Conservation (phyloP, 345 rosid species). For the Euphorbia pulcherrima region DNA sequence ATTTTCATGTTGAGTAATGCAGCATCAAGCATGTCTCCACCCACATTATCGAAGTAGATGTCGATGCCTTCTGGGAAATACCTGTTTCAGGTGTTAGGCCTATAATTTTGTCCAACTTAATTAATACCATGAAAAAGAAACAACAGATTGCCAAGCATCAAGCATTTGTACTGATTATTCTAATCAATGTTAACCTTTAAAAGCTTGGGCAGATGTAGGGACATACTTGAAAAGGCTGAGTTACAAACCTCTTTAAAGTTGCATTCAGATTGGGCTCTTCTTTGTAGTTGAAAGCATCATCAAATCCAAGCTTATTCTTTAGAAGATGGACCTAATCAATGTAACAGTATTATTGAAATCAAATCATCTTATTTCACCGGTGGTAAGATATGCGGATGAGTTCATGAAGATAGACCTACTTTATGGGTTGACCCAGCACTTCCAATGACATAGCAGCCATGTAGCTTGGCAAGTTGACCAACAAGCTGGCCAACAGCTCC, state of each 20-base stretch:
- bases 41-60: slow-evolving; percentile 75
- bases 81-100: slow-evolving; percentile 16
- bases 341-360: slow-evolving; percentile 3
- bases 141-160: too few relatives aligned
- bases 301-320: slow-evolving; percentile 55
- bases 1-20: slow-evolving; percentile 60
- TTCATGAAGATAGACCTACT: slow-evolving; percentile 22
- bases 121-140: too few relatives aligned
- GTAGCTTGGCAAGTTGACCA: slow-evolving; percentile 70
- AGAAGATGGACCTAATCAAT: slow-evolving; percentile 61
- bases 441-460: slow-evolving; percentile 72
- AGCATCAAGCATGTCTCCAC: slow-evolving; percentile 66
- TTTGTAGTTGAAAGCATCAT: slow-evolving; percentile 76
- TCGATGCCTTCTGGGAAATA: slow-evolving; percentile 61
- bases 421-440: slow-evolving; percentile 58
- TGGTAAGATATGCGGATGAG: too few relatives aligned
- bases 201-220: too few relatives aligned
- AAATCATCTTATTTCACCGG: neutral
- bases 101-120: too few relatives aligned
- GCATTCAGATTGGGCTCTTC: slow-evolving; percentile 50
- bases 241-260: slow-evolving; percentile 57
- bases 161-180: too few relatives aligned
- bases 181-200: too few relatives aligned
- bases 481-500: slow-evolving; percentile 81
- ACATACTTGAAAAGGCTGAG: neutral